Evolutionary conservation across 495 filamentous ascomycete species (phyloP), one percentile per base, ranked within the genome.

Genomic region (Staphylotrichum tortipilum): DNA sequence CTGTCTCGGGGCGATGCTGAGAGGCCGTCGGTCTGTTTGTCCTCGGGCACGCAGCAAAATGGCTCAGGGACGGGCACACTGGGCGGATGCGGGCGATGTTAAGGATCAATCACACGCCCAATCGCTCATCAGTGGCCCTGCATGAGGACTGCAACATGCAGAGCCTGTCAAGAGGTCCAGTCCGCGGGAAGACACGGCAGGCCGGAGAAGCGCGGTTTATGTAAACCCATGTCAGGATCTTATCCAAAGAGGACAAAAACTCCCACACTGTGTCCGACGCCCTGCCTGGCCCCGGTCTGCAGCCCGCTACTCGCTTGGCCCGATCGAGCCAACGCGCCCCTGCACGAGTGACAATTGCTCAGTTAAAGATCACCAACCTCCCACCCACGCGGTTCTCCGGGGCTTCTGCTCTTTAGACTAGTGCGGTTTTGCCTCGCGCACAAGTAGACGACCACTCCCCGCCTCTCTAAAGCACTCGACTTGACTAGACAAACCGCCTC

Each of bases 311-410:
- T 35, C 24, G 26, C 41, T 40, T 40, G 14, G 21, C 26, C 37
- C 9, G 26, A 30, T 29, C 24, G 24, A 11, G 14, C 12, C n/a
- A 2, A 43, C 6, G 14, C 31, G 12, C n/a, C n/a, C 30, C 49
- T 50, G 50, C 35, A 47, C 31, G 21, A n/a, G 54, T 57, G 61
- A 54, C 47, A 51, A 31, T 37, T 23, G 33, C 53, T 52, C 43
- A 47, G 41, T 57, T 52, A 52, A 64, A 59, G 53, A 61, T 54
- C 51, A 45, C 54, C 52, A 61, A n/a, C 45, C 51, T 54, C 44
- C 37, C 37, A n/a, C 26, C 33, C 21, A 37, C n/a, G 18, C 40
- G 26, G 26, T 47, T 46, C 31, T 53, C 42, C 19, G 48, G 19
- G 34, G 15, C 2, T 31, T 53, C n/a, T n/a, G n/a, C n/a, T 49